Evolutionary conservation across 2,329 filamentous ascomycete genomes (phyloP), one percentile per base, ranked within the genome.

Genomic region (Lachnellula cervina): DNA sequence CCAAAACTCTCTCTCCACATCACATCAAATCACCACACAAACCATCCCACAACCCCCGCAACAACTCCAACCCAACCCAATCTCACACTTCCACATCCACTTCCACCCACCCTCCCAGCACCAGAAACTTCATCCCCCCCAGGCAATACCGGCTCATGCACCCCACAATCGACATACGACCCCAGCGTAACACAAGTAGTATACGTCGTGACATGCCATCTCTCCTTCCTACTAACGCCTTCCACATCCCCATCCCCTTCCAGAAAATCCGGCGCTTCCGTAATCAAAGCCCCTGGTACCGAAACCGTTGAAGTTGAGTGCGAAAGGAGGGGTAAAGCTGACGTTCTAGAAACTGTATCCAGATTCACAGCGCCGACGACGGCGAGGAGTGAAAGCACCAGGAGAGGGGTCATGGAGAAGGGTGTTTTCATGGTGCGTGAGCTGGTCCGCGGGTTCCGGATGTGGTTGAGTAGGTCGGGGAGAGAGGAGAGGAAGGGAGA

Each of bases 201-300:
- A 50, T 61, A 69, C 2, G 67, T 68, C 4, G 62, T 67, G n/a
- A 63, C 37, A 60, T 69, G 66, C 60, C 62, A 68, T 55, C 67
- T 68, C 54, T 62, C 53, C 49, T 60, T 48, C 4, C 66, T 43
- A 19, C 23, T 37, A 19, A 19, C 4, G 13, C 37, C 37, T 16
- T 43, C 21, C 38, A 19, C 14, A 9, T 28, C 49, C 34, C 42
- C 47, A 19, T 55, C 43, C 8, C 61, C 53, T 3, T 55, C 54
- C 14, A 38, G 3, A 23, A 23, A 25, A 23, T 23, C 52, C 2
- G 63, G 56, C 19, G 58, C 51, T 3, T 37, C 19, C 6, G 64
- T 66, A 21, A 62, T 62, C 16, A 37, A 21, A 8, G 54, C 40
- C 7, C 51, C 40, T 3, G 17, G 23, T 8, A 16, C 34, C 19